phyloP scores from a whole-genome alignment of 345 rosid species.

The Camelina laxa region DNA sequence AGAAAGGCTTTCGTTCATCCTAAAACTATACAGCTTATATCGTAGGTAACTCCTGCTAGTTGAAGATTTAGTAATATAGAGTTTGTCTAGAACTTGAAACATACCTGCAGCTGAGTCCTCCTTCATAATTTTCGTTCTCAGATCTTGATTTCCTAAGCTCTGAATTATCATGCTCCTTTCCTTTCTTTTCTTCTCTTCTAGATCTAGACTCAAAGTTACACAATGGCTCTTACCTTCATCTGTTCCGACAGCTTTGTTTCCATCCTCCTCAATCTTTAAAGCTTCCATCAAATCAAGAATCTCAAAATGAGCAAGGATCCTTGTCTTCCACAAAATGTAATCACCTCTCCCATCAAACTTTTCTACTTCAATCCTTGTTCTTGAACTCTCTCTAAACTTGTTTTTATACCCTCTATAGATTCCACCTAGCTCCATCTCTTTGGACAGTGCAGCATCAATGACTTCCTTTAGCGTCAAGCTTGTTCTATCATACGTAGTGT shows the following conservation, averaged over 20 bases:
- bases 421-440: slow-evolving; percentile 11
- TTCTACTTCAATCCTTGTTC: background rate
- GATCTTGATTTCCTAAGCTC: background rate
- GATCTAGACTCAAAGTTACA: background rate
- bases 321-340: slow-evolving; percentile 16
- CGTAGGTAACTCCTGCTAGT: slow-evolving; percentile 9
- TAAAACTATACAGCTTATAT: background rate
- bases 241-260: background rate
- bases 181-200: slow-evolving; percentile 18
- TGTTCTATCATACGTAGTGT: background rate
- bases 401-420: background rate
- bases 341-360: slow-evolving; percentile 7
- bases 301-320: background rate
- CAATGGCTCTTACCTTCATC: background rate
- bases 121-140: background rate
- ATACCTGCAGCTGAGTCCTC: slow-evolving; percentile 16
- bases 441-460: background rate
- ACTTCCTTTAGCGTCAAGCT: background rate
- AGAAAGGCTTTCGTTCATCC: slow-evolving; percentile 13
- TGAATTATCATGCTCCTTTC: background rate
- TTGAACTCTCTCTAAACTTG: background rate
- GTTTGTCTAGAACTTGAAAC: background rate
- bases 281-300: slow-evolving; percentile 8
- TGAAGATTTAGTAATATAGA: background rate
- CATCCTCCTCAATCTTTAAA: background rate